A percentile compares a stretch with the other conserved stretches of the same genome.
Conservation (phyloP, 78 protist genomes). For the Blattamonas nauphoetae region DNA sequence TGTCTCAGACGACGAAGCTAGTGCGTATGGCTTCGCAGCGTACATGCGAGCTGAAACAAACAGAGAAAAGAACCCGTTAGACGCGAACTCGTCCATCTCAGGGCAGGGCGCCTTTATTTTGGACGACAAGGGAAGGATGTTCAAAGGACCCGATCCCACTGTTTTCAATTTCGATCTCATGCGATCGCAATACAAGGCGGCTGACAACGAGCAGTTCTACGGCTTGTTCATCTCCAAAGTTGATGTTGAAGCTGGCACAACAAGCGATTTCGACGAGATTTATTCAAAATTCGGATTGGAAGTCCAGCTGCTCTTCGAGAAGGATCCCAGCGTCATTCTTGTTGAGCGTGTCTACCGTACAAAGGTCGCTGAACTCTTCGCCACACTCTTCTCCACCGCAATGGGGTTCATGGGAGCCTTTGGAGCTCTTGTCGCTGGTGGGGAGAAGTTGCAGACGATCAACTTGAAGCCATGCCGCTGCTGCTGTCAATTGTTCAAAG, state of each 20-base stretch:
- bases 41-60: too few relatives aligned
- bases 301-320: background rate
- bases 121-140: too few relatives aligned
- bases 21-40: too few relatives aligned
- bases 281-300: background rate
- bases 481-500: too few relatives aligned
- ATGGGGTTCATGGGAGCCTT: background rate
- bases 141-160: background rate
- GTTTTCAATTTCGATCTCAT: background rate
- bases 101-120: too few relatives aligned
- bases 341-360: background rate
- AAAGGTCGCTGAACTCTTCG: background rate
- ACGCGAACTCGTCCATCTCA: too few relatives aligned
- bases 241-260: background rate
- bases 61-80: too few relatives aligned
- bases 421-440: background rate
- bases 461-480: too few relatives aligned
- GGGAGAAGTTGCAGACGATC: too few relatives aligned
- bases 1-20: too few relatives aligned
- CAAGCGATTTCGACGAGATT: background rate
- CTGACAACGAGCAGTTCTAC: background rate
- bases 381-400: background rate
- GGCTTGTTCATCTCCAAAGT: background rate
- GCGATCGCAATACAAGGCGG: background rate
- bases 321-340: background rate